Base-by-base conservation (phyloP, 768 basidiomycete species). In the Podaxis sp. region DNA sequence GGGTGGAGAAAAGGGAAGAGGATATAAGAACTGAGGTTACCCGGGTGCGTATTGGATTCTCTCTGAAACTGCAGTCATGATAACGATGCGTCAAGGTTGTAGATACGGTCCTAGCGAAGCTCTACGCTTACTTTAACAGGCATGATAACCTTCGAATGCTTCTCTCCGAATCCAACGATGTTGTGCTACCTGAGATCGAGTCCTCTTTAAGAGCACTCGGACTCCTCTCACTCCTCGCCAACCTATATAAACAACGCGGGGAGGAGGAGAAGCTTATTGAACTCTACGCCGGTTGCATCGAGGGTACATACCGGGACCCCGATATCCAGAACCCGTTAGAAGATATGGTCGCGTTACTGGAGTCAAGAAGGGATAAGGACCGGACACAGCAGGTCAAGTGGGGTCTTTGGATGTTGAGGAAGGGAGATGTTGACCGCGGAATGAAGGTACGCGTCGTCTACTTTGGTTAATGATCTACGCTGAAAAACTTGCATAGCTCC, bases 91-190 rank as follows among this genome's bases (percentile, higher is more conserved):
- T 40, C 12, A 8, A 93, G 91, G 82, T 87, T 29, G 86, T 94
- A n/a, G 92, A 94, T 71, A 94, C 91, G 1, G 86, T 88, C 0
- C 81, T 93, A 0, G 85, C 82, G n/a, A 91, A 91, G 71, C 75
- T 95, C 9, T 86, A 89, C 37, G 85, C 88, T 1, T 79, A 82
- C 58, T 75, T 77, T 13, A 85, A 84, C 54, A 87, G 86, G 65
- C 83, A 82, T 3, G 74, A 82, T 15, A 89, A 91, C 38, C 78
- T 94, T 5, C 79, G 85, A 41, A 74, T 78, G 3, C 76, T 93
- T 1, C 71, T 93, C 3, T 75, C 80, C 41, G 79, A 78, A 50
- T 78, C 84, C 12, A 83, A 87, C 61, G 76, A 79, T 46, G 76
- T 90, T 46, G 76, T 84, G 2, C 64, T 91, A 1, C 68, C 76